phyloP scores from a whole-genome alignment of 2,329 filamentous ascomycete species.

The Golovinomyces cichoracearum region DNA sequence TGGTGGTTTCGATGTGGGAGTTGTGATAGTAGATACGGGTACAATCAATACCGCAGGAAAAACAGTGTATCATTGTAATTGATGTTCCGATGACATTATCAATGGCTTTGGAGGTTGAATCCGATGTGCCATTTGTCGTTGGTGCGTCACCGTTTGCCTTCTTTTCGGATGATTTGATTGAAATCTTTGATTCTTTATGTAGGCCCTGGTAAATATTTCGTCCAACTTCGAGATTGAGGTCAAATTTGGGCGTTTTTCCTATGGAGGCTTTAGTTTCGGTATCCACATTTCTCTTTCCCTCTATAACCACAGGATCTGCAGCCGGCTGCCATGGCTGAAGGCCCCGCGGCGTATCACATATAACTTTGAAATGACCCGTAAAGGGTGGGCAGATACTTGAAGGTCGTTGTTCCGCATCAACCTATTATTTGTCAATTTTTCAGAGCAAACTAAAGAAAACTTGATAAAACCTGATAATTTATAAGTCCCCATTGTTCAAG shows the following conservation, averaged over 20 bases:
- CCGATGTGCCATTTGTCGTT: slow-evolving; percentile 35
- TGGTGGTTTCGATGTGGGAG: slow-evolving; percentile 22
- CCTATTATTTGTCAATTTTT: slow-evolving; percentile 25
- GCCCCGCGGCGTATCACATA: slow-evolving; percentile 81
- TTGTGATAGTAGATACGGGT: slow-evolving; percentile 45
- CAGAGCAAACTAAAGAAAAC: background rate
- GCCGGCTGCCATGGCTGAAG: slow-evolving; percentile 87
- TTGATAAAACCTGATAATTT: slow-evolving; percentile 62
- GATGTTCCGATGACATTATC: slow-evolving; percentile 40
- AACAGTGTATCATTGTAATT: slow-evolving; percentile 52
- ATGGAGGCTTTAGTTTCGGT: slow-evolving; percentile 31
- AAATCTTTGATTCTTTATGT: slow-evolving; percentile 48
- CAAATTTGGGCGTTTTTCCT: slow-evolving; percentile 40
- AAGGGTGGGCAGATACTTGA: slow-evolving; percentile 91
- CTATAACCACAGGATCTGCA: slow-evolving; percentile 40
- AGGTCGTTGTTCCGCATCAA: slow-evolving; percentile 82
- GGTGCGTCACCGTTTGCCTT: slow-evolving; percentile 46
- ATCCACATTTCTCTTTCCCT: slow-evolving; percentile 30
- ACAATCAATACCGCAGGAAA: slow-evolving; percentile 80
- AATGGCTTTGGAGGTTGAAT: slow-evolving; percentile 16
- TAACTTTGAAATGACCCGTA: slow-evolving; percentile 89
- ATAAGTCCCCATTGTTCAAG: slow-evolving; percentile 96
- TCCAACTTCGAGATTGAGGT: slow-evolving; percentile 74
- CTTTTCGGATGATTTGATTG: slow-evolving; percentile 36
- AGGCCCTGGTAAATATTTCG: slow-evolving; percentile 86